Conservation (phyloP, 1,284 basidiomycete species). For the Pseudozyma sp. region DNA sequence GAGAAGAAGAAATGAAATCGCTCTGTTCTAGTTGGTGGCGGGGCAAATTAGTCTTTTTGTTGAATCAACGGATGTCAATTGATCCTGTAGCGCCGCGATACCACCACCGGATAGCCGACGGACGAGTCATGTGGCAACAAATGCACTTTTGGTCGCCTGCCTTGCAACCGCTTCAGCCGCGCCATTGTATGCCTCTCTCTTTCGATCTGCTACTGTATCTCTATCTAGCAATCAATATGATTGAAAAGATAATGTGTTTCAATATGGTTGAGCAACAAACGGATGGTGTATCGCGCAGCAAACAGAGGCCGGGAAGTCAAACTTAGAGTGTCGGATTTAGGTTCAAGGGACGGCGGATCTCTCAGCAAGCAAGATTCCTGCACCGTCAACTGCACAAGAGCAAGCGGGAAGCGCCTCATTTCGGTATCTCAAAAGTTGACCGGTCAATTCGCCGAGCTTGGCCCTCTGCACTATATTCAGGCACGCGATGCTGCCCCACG, state of each 20-base stretch:
- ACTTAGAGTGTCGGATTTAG: not conserved
- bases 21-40: no score
- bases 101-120: not conserved
- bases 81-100: not conserved
- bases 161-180: not conserved
- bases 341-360: not conserved
- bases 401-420: not conserved
- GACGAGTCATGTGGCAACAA: conserved; percentile 3
- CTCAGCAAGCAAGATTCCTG: not conserved
- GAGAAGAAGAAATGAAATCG: no score
- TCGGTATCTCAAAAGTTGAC: conserved; percentile 1
- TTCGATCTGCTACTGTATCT: not conserved
- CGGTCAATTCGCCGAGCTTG: not conserved
- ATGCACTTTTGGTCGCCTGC: no score
- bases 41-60: no score
- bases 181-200: not conserved
- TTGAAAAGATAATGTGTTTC: no score
- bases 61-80: not conserved
- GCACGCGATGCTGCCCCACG: no score
- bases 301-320: not conserved
- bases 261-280: no score
- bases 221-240: no score
- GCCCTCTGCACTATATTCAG: not conserved
- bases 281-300: no score
- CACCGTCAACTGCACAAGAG: not conserved